These are phyloP conservation scores for Penicillium sp. DNA, from an alignment of 2,329 filamentous ascomycete genomes.

Conservation along the genomic window DNA sequence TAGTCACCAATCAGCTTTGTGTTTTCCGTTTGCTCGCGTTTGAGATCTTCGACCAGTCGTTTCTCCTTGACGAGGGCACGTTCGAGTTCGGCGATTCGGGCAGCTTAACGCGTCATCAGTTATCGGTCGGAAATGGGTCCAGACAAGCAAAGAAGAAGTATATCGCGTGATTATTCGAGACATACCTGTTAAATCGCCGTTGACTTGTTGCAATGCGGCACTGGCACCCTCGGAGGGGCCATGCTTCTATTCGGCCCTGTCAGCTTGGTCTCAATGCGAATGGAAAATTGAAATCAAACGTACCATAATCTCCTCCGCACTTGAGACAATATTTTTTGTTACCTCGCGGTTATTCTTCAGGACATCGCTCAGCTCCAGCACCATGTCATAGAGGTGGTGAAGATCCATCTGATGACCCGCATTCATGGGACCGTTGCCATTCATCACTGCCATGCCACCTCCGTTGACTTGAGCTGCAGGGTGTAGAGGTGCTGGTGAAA, in stretches of 20 bases:
- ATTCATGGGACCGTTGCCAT: slow-evolving; percentile 43
- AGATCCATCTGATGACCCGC: slow-evolving; percentile 55
- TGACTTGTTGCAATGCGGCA: slow-evolving; percentile 44
- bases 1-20: slow-evolving; percentile 50
- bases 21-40: slow-evolving; percentile 50
- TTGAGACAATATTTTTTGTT: slow-evolving; percentile 50
- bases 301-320: slow-evolving; percentile 52
- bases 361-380: slow-evolving; percentile 51
- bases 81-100: slow-evolving; percentile 51
- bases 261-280: slow-evolving; percentile 3
- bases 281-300: slow-evolving; percentile 7
- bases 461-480: slow-evolving; percentile 36
- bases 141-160: too few species aligned
- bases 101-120: slow-evolving; percentile 30
- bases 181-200: slow-evolving; percentile 45
- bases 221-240: slow-evolving; percentile 42
- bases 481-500: slow-evolving; percentile 34
- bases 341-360: slow-evolving; percentile 52
- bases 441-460: slow-evolving; percentile 39
- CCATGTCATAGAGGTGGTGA: slow-evolving; percentile 52
- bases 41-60: slow-evolving; percentile 42
- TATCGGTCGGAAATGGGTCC: background rate
- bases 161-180: background rate
- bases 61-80: slow-evolving; percentile 49
- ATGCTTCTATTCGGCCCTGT: slow-evolving; percentile 37